A percentile compares a stretch with the other conserved stretches of the same genome.
Evolutionary conservation across 73 alveolate species (phyloP).

Genomic region (Durusdinium trenchii): DNA sequence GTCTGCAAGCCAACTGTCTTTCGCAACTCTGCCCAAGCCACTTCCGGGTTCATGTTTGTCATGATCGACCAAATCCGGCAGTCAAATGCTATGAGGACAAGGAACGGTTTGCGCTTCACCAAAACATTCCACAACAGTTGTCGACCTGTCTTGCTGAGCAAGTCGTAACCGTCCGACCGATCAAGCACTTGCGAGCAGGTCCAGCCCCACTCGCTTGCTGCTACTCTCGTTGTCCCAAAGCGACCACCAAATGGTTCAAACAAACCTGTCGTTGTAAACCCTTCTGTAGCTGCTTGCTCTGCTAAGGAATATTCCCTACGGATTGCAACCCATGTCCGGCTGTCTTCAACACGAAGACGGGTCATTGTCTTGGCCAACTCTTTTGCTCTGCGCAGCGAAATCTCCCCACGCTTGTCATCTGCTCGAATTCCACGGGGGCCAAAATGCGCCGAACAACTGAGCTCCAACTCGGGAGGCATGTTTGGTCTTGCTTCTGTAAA

Average conservation of each 20-base stretch:
- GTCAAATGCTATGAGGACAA: not conserved
- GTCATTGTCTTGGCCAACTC: not conserved
- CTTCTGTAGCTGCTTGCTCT: not conserved
- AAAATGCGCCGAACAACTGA: not conserved
- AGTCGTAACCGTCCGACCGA: slow-evolving; percentile 15
- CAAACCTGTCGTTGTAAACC: not conserved
- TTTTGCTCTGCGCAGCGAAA: not conserved
- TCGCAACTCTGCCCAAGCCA: not conserved
- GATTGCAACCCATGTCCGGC: not conserved
- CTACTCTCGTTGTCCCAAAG: not conserved
- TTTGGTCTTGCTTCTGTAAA: not conserved
- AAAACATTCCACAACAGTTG: not conserved
- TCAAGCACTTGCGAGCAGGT: not conserved
- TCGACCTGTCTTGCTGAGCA: not conserved
- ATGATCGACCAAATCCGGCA: not conserved
- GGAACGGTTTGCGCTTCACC: not conserved
- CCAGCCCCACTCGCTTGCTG: not conserved
- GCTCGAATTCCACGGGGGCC: not conserved
- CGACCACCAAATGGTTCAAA: slow-evolving; percentile 12
- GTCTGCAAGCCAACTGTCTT: not conserved
- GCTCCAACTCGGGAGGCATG: not conserved
- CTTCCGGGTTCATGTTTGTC: not conserved
- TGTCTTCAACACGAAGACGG: not conserved
- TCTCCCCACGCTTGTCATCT: not conserved
- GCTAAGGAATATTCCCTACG: not conserved